Evolutionary conservation across 768 basidiomycete genomes (phyloP), one percentile per base, ranked within the genome.

Genomic region (Scleroderma citrinum): DNA sequence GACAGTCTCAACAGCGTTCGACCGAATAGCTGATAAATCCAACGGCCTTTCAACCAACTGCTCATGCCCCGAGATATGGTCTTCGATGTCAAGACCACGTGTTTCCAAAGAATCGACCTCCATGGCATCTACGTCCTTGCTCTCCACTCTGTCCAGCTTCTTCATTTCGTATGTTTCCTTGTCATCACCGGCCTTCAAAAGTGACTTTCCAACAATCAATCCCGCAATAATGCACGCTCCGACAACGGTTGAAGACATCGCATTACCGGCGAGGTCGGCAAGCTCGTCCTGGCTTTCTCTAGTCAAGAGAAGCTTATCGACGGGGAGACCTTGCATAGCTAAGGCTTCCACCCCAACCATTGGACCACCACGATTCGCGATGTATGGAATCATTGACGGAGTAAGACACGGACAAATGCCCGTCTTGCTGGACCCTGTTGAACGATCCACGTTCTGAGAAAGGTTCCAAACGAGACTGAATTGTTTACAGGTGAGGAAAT

Each of bases 221-320:
- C 92, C 91, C 16, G 87, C 83, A 48, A 95, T 70, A 54, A 96
- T 89, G 54, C 90, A 85, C 3, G 90, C 79, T 1, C 94, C 94
- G 26, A 97, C 93, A 21, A 96, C 94, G 1, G 94, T 96, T 5
- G 93, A 91, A 1, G 92, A 93, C 94, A 97, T 97, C 51, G 94
- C 94, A 60, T 97, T 97, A 2, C 94, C 94, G 17, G 94, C 93
- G 14, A 97, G 75, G 66, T 96, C 92, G 3, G 92, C 91, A 7
- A 97, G 75, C 51, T 97, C 86, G 65, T 96, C 94, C 64, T 94
- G 89, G 16, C 80, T 90, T 68, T 97, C 94, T 45, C 92, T 84
- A 2, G 94, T 96, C 47, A 97, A 76, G 17, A 96, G 76, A 2
- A 97, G 76, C 63, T 92, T 88, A 66, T 95, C 88, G 29, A 95